Conservation (phyloP, 2,329 filamentous ascomycete genomes). For the Fusarium dimerum region DNA sequence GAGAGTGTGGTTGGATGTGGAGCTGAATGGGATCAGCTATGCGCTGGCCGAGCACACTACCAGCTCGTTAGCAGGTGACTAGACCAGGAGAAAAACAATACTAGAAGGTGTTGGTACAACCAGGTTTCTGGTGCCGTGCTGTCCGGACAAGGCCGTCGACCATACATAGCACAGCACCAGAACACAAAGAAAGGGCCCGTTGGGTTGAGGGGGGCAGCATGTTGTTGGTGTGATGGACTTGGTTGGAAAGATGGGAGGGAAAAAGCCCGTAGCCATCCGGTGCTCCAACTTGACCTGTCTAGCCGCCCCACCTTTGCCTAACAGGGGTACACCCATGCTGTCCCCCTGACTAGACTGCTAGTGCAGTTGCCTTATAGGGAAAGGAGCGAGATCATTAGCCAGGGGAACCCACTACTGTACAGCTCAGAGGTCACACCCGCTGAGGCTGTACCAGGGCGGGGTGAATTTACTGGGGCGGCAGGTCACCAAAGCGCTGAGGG, state of each 20-base stretch:
- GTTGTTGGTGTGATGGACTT: too few species aligned
- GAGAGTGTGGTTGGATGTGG: too few species aligned
- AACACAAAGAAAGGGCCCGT: slow-evolving; percentile 8
- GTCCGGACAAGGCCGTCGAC: slow-evolving; percentile 14
- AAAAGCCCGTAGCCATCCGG: slow-evolving; percentile 14
- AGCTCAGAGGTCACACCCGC: slow-evolving; percentile 3
- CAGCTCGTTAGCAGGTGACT: too few species aligned
- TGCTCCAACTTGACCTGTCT: background rate
- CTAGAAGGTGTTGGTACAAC: background rate
- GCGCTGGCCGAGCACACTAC: too few species aligned
- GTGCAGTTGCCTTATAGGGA: slow-evolving; percentile 3
- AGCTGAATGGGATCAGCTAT: too few species aligned
- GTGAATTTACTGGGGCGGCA: too few species aligned
- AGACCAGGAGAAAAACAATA: too few species aligned
- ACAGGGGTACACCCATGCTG: background rate
- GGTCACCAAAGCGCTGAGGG: too few species aligned
- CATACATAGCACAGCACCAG: slow-evolving; percentile 5
- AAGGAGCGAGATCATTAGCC: slow-evolving; percentile 3
- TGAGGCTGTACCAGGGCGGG: slow-evolving; percentile 1
- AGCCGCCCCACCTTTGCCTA: too few species aligned
- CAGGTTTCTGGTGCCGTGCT: slow-evolving; percentile 8
- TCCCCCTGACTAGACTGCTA: slow-evolving; percentile 14
- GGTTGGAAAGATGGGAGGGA: background rate
- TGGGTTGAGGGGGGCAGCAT: slow-evolving; percentile 2
- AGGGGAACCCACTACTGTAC: slow-evolving; percentile 6